Evolutionary conservation across 1,139 yeast genomes (phyloP).

Genomic region (Candida tetrigidarum): DNA sequence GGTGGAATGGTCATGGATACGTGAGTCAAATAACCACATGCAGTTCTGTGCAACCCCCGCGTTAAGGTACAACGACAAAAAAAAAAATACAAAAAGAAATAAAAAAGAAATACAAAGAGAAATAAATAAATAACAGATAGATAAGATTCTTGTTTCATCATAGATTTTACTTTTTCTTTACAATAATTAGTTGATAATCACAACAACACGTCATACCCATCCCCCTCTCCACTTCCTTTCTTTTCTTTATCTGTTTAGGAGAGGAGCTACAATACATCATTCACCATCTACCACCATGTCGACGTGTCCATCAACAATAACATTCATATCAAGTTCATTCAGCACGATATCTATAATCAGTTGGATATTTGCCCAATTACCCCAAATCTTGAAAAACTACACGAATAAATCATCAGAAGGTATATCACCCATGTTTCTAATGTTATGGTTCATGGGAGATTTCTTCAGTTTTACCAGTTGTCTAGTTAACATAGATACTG

Average conservation of each 20-base stretch:
- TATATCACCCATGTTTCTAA: conserved; percentile 72
- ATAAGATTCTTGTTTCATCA: neutral
- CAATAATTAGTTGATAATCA: neutral
- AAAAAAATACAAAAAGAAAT: neutral
- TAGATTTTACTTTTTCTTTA: neutral
- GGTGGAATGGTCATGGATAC: too few relatives aligned
- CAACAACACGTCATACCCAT: neutral
- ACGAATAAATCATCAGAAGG: conserved; percentile 84
- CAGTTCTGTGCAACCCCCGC: too few relatives aligned
- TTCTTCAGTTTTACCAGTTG: conserved; percentile 81
- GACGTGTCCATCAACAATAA: conserved; percentile 18
- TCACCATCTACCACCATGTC: neutral
- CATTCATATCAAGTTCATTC: conserved; percentile 32
- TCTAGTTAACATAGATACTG: conserved; percentile 64
- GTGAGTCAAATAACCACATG: too few relatives aligned
- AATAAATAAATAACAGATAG: neutral
- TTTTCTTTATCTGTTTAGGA: too few relatives aligned
- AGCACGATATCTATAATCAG: conserved; percentile 43
- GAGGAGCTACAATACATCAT: neutral
- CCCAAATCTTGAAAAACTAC: conserved; percentile 82
- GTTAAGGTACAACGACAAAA: neutral
- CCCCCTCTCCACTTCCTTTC: neutral
- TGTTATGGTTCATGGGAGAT: conserved; percentile 88
- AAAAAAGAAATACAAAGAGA: neutral
- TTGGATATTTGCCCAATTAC: conserved; percentile 89